phyloP scores from a whole-genome alignment of 2,329 filamentous ascomycete species.

The Ceratocystis albifundus region DNA sequence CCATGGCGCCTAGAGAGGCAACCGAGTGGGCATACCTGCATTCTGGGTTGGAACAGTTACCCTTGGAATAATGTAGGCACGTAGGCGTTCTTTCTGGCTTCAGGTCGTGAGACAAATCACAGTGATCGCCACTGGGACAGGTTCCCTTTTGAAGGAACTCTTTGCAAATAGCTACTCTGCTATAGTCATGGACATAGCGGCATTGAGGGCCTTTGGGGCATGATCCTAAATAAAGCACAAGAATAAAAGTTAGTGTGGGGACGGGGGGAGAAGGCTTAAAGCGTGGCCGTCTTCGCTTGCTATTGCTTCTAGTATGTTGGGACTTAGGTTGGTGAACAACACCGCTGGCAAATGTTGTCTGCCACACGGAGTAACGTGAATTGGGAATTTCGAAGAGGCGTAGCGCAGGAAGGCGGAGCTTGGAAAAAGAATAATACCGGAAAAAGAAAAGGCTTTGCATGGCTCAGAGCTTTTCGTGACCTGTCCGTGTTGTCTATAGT shows the following conservation, averaged over 20 bases:
- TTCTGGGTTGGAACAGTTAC: constrained; percentile 74
- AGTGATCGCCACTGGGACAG: constrained; percentile 65
- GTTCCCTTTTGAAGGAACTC: constrained; percentile 67
- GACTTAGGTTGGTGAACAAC: background rate
- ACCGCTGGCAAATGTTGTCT: background rate
- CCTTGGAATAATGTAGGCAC: constrained; percentile 81
- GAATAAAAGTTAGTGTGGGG: constrained; percentile 34
- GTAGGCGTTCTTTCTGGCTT: constrained; percentile 73
- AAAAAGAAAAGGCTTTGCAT: constrained; percentile 61
- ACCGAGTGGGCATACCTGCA: constrained; percentile 81
- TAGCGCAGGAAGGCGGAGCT: background rate
- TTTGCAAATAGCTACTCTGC: constrained; percentile 84
- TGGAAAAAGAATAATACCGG: constrained; percentile 47
- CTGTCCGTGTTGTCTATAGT: constrained; percentile 36
- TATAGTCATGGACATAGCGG: constrained; percentile 69
- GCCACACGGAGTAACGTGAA: constrained; percentile 1
- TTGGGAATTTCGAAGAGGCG: constrained; percentile 12
- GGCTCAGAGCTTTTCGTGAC: constrained; percentile 59
- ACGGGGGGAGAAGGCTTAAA: constrained; percentile 5
- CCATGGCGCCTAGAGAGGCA: constrained; percentile 62
- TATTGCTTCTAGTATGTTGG: background rate
- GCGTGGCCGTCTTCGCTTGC: constrained; percentile 8
- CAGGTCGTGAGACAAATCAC: constrained; percentile 82
- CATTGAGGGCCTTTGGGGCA: constrained; percentile 74
- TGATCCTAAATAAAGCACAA: constrained; percentile 49